phyloP scores from a whole-genome alignment of 163 green algal genomes.

The Scenedesmus sp. region DNA sequence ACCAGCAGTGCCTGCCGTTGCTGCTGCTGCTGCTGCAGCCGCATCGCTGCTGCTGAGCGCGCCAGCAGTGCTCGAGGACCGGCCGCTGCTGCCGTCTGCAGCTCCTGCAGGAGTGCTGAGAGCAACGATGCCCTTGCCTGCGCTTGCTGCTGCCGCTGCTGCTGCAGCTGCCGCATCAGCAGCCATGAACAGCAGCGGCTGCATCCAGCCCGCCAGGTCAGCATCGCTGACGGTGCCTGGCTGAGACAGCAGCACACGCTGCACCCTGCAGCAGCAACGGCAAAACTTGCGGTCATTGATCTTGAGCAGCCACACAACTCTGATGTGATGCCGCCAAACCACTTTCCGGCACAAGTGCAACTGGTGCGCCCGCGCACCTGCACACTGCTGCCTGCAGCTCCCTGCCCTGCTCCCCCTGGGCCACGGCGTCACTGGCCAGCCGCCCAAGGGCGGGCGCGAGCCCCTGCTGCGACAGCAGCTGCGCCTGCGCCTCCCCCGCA shows the following conservation, averaged over 20 bases:
- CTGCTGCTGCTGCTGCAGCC: neutral
- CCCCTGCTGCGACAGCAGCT: slow-evolving; percentile 57
- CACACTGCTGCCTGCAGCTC: slow-evolving; percentile 61
- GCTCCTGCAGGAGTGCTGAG: neutral
- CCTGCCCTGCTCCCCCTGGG: slow-evolving; percentile 30
- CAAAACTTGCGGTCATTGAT: slow-evolving; percentile 32
- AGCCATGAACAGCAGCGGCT: slow-evolving; percentile 80
- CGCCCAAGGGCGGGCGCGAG: slow-evolving; percentile 36
- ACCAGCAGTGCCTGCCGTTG: neutral
- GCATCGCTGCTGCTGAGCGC: neutral
- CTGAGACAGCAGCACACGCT: slow-evolving; percentile 27
- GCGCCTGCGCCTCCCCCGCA: slow-evolving; percentile 57
- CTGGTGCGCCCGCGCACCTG: slow-evolving; percentile 39
- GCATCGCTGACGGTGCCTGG: neutral
- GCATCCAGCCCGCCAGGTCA: slow-evolving; percentile 70
- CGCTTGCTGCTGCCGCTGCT: slow-evolving; percentile 35
- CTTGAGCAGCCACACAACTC: neutral
- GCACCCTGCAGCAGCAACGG: slow-evolving; percentile 17
- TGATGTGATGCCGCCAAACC: too few relatives aligned
- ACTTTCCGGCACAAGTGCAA: neutral
- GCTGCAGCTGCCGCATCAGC: slow-evolving; percentile 74
- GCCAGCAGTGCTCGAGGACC: neutral
- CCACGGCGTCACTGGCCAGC: slow-evolving; percentile 52
- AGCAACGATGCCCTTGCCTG: neutral
- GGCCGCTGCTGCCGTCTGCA: neutral